Conservation (phyloP, 345 rosid species). For the Litchi chinensis region DNA sequence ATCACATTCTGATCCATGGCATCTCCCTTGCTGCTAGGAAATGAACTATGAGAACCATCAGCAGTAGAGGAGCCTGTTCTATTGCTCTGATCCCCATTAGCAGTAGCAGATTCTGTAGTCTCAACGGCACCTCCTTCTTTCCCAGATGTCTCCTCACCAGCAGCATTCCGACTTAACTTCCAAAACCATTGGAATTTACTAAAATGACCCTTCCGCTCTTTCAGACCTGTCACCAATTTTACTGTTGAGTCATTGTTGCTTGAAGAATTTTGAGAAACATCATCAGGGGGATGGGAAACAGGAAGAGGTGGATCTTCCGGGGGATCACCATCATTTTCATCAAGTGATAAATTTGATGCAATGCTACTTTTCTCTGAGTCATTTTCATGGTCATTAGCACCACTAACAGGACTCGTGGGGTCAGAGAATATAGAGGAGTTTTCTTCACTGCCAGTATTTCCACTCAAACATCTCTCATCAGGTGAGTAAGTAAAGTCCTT, state of each 20-base stretch:
- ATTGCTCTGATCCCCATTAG: constrained; percentile 33
- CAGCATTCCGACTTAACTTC: constrained; percentile 72
- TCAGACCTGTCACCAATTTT: constrained; percentile 29
- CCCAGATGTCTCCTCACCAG: constrained; percentile 51
- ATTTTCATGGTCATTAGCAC: constrained; percentile 57
- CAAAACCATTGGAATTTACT: constrained; percentile 95
- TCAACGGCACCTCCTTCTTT: constrained; percentile 32
- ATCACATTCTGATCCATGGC: constrained; percentile 64
- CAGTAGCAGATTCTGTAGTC: constrained; percentile 36
- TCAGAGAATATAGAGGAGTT: constrained; percentile 56
- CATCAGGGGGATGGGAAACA: constrained; percentile 51
- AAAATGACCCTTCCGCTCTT: constrained; percentile 57
- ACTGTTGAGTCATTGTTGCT: constrained; percentile 32
- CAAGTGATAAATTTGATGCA: constrained; percentile 50
- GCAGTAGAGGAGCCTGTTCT: constrained; percentile 33
- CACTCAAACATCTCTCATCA: constrained; percentile 53
- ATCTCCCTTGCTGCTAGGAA: constrained; percentile 52
- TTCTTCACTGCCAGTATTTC: constrained; percentile 59
- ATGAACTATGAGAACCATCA: constrained; percentile 36
- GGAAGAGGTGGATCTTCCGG: constrained; percentile 54
- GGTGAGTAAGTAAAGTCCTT: constrained; percentile 31
- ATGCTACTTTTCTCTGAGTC: constrained; percentile 67
- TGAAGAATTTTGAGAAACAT: constrained; percentile 33
- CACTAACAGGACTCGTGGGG: constrained; percentile 53
- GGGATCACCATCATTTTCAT: constrained; percentile 48